Base-by-base conservation (phyloP, 352 stramenopile species). In the Globisporangium spiculum region DNA sequence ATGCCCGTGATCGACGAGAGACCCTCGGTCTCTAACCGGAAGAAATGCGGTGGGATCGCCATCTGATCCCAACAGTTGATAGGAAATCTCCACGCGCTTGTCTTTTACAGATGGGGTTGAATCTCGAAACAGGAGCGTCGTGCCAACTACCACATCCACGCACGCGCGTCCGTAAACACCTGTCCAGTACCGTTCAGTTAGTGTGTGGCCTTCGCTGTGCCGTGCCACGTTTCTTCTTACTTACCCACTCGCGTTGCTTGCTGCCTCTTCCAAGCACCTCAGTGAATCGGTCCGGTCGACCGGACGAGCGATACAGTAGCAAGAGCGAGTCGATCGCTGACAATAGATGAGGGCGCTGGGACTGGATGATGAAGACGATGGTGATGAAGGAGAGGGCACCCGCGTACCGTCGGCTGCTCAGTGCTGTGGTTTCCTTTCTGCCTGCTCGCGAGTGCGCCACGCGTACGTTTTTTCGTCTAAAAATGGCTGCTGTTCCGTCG, bases 21-120 rank as follows among this genome's bases (percentile, higher is more conserved):
- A 3, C 48, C 64, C 30, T 72, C 67, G 5, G 60, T 72, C 62
- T 72, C 67, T 56, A 74, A 44, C 4, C 57, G 68, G 52, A 54
- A 63, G 55, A 74, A 74, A 38, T 74, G 68, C 18, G 63, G 63
- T 22, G 64, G 57, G 26, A 66, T n/a, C 38, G 68, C 56, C 64
- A 68, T 71, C 8, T 41, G 32, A 10, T 27, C 41, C 4, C 55
- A 53, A 22, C 22, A 32, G 27, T 32, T 65, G 12, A 14, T 32
- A 41, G 26, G 54, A 41, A 55, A 38, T 54, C 22, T 27, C 10
- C 52, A 1, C 52, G 20, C 12, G 18, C 54, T 22, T 27, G 54
- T 60, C 27, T 36, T 60, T 41, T 14, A 44, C 14, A 16, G 12
- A 27, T 18, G 9, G 12, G 10, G 4, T 46, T 46, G 30, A 30